Conservation (phyloP, 352 stramenopile genomes). For the Globisporangium orthogonon region DNA sequence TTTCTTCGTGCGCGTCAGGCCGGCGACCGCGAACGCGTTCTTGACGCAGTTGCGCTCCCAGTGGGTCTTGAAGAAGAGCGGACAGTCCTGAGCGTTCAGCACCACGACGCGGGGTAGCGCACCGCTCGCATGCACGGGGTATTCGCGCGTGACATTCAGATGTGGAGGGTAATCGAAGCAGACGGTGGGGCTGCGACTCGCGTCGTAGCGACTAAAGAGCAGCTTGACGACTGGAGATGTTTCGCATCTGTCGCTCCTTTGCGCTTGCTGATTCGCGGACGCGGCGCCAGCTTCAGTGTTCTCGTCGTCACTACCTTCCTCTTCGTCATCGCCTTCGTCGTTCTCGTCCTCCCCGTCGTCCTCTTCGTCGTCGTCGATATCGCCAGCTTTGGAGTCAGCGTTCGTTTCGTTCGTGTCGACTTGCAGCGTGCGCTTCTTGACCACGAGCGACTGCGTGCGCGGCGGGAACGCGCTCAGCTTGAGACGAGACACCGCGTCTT, state of each 20-base stretch:
- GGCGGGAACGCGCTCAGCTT: not conserved
- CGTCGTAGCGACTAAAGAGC: slow-evolving; percentile 43
- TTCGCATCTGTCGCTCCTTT: slow-evolving; percentile 25
- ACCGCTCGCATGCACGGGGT: slow-evolving; percentile 10
- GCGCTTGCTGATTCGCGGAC: not conserved
- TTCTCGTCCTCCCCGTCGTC: slow-evolving; percentile 44
- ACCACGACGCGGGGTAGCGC: slow-evolving; percentile 18
- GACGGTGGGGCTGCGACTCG: slow-evolving; percentile 52
- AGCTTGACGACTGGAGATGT: slow-evolving; percentile 38
- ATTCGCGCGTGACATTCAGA: slow-evolving; percentile 40
- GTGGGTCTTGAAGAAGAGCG: slow-evolving; percentile 75
- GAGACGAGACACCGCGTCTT: not conserved
- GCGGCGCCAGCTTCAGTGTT: slow-evolving; percentile 2
- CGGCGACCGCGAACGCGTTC: slow-evolving; percentile 79
- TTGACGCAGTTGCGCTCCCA: slow-evolving; percentile 93
- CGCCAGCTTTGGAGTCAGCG: slow-evolving; percentile 20
- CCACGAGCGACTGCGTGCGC: not conserved
- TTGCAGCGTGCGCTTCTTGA: not conserved
- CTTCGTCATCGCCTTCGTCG: slow-evolving; percentile 32
- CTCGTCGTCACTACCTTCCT: slow-evolving; percentile 24
- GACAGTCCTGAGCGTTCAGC: slow-evolving; percentile 32
- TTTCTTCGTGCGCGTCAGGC: slow-evolving; percentile 57
- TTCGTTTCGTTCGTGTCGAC: not conserved
- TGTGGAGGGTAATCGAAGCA: slow-evolving; percentile 88
- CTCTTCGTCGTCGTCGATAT: slow-evolving; percentile 17